Base-by-base conservation (phyloP, 2,329 filamentous ascomycete species). In the Paecilomyces variotii region DNA sequence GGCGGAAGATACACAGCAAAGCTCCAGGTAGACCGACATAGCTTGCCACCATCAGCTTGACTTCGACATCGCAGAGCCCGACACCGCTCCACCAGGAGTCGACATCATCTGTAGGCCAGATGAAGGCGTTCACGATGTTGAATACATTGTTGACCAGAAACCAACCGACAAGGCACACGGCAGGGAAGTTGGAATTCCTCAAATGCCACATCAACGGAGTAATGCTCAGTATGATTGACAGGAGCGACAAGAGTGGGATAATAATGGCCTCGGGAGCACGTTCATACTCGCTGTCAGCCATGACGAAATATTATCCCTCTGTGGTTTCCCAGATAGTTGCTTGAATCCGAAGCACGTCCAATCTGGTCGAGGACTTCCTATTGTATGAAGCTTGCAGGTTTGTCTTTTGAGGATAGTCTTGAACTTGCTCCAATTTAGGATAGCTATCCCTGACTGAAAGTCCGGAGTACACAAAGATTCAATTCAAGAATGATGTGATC, bases 51-150 rank as follows among this genome's bases (percentile, higher is more conserved):
- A 81, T 77, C 34, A 89, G 65, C 61, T 86, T 84, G 57, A 80
- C 76, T 63, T 88, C 79, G 54, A 89, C 73, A 68, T 90, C 87
- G 71, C 87, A 90, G 59, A 87, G 80, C 2, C 79, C 80, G 4
- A 69, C 66, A 3, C 87, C 87, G 59, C 79, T 70, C 79, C 80
- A 89, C 80, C 82, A 85, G 4, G 73, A 68, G 0, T 66, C 39
- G 11, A 81, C 65, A 62, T 87, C 74, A 62, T 87, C 83, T 6
- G 77, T 81, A 0, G 81, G 79, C 87, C 87, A 90, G 60, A 88
- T 79, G 55, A 87, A 68, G 1, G 85, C 77, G 66, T 89, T 89
- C 75, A 84, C 70, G 61, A 85, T 77, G 62, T 79, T 82, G 68
- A 82, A 78, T 56, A 85, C 58, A 64, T 87, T 87, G 59, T 80